Evolutionary conservation across 106 monocot species (phyloP), one percentile per base, ranked within the genome.

Genomic region (Cymbidium sinense): DNA sequence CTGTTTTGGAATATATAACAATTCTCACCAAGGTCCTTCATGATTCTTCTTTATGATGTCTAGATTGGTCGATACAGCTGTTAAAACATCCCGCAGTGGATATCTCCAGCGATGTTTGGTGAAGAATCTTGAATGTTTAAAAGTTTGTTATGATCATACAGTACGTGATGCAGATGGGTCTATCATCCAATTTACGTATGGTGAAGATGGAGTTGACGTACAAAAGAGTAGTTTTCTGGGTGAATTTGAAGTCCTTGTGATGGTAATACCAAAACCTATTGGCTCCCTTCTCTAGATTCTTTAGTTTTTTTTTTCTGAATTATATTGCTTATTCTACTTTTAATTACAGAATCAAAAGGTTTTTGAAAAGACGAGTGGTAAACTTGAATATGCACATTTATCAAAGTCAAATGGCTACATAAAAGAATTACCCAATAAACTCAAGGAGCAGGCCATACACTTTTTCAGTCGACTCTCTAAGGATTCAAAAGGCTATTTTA

Each of bases 41-140:
- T n/a, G 21, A 47, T 47, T 47, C 17, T 47, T 47, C 13, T 47
- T 47, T 30, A 35, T 35, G 64, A n/a, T 77, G 0, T 76, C 70
- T 87, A 99, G 99, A 51, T 87, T 99, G 82, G 92, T 95, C 58
- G 99, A 99, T 77, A 99, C 99, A 13, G 99, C 99, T 10, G 79
- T 99, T 73, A 99, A 99, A 80, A 99, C 99, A 64, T 90, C 99
- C 80, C 92, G 99, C 7, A 99, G 99, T 86, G 99, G 99, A 43
- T 99, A 99, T 52, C 81, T 99, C 20, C 99, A 99, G 76, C 80
- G 99, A 20, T 99, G 99, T 75, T 85, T 99, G 27, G 77, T 99
- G 34, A 99, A 99, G 78, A 95, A 86, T 79, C 87, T 99, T 19
- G 99, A 99, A 76, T 80, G 89, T 51, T 84, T 99, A 76, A 99